Evolutionary conservation across 768 basidiomycete genomes (phyloP).

Genomic region (Collybiopsis luxurians): DNA sequence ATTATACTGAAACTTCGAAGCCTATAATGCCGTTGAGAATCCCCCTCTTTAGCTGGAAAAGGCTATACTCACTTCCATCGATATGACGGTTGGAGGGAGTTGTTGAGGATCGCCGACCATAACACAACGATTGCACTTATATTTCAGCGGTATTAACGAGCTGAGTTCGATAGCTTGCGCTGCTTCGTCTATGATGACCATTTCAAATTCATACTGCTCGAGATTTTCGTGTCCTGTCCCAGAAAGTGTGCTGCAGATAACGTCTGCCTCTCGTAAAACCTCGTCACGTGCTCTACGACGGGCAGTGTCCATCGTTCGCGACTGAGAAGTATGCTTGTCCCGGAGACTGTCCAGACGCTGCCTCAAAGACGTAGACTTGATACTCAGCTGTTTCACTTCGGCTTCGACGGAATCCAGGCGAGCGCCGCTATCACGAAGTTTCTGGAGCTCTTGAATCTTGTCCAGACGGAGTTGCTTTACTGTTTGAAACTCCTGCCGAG

Average conservation of each 20-base stretch:
- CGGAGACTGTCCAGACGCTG: slow-evolving; percentile 73
- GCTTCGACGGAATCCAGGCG: slow-evolving; percentile 57
- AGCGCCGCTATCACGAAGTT: slow-evolving; percentile 54
- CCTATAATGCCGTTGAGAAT: slow-evolving; percentile 36
- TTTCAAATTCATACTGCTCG: slow-evolving; percentile 84
- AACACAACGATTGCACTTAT: slow-evolving; percentile 76
- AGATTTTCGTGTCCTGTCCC: slow-evolving; percentile 90
- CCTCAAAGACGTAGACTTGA: slow-evolving; percentile 59
- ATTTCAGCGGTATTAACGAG: slow-evolving; percentile 93
- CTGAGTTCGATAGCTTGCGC: slow-evolving; percentile 96
- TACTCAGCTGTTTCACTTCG: slow-evolving; percentile 64
- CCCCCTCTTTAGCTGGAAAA: neutral
- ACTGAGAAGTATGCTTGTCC: slow-evolving; percentile 81
- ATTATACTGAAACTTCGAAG: slow-evolving; percentile 72
- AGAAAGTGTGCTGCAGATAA: slow-evolving; percentile 91
- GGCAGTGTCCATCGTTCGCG: slow-evolving; percentile 78
- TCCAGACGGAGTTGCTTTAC: slow-evolving; percentile 57
- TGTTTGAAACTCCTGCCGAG: slow-evolving; percentile 68
- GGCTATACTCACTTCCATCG: slow-evolving; percentile 34
- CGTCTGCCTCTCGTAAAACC: slow-evolving; percentile 85
- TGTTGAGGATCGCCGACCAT: slow-evolving; percentile 97
- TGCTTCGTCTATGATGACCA: slow-evolving; percentile 97
- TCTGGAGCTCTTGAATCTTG: slow-evolving; percentile 58
- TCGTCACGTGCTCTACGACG: slow-evolving; percentile 71
- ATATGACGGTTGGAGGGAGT: slow-evolving; percentile 83